Evolutionary conservation across 441 rosid species (phyloP), one percentile per base, ranked within the genome.

Genomic region (Adansonia grandidieri): DNA sequence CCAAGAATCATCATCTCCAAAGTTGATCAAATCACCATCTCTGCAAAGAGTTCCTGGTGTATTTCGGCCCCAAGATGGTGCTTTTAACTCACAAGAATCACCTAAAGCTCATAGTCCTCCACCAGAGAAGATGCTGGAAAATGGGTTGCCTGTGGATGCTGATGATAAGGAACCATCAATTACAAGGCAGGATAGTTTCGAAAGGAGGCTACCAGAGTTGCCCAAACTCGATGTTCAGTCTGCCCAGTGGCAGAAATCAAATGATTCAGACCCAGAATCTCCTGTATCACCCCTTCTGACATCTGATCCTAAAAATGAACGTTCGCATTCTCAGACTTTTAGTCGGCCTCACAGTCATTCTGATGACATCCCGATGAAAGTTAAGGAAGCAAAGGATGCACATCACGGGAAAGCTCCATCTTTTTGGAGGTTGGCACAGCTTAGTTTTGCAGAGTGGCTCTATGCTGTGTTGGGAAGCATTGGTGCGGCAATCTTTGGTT

Each of bases 401-500:
- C 86, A 79, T 65, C 88, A 86, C 76, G 82, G 83, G 80, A 86
- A 89, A 81, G 85, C 90, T 71, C 99, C 99, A 22, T 91, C 99
- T 4, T 88, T 96, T 82, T 93, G 96, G 98, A 91, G 98, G 83
- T 74, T 96, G 78, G 97, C 92, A 72, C 90, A 94, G 81, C 98
- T 96, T 84, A 94, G 99, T 85, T 84, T 93, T 77, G 93, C 97
- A 6, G 99, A 96, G 82, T 96, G 98, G 99, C 96, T 96, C 51
- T 96, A 96, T 87, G 99, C 98, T 81, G 92, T 93, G 75, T 83
- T 96, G 80, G 99, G 99, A 83, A 92, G 99, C 86, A 80, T 88
- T 73, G 99, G 98, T 86, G 99, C 99, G 76, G 97, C 98, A 62
- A 88, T 94, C 71, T 96, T 96, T 85, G 99, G 99, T 73, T 96